These are phyloP conservation scores for Fusarium avenaceum DNA, from an alignment of 2,329 filamentous ascomycete species.

Conservation along the genomic window DNA sequence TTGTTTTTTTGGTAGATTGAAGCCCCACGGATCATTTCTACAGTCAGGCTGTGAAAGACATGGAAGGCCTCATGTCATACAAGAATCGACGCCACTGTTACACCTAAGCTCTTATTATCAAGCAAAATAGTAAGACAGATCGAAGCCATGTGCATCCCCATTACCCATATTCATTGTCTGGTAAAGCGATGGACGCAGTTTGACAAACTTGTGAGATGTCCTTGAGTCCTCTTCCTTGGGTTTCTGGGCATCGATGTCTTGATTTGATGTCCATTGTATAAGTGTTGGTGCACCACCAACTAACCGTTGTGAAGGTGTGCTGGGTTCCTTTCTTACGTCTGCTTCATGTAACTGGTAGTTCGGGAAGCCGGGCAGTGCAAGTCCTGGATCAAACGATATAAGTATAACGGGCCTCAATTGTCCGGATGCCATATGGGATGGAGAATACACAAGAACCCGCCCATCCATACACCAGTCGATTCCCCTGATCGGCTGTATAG, in stretches of 20 bases:
- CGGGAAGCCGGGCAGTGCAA: constrained; percentile 42
- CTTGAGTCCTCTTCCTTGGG: neutral
- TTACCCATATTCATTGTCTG: constrained; percentile 38
- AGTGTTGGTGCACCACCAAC: neutral
- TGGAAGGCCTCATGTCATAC: constrained; percentile 28
- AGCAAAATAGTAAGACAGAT: constrained; percentile 24
- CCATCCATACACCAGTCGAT: constrained; percentile 62
- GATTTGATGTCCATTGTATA: neutral
- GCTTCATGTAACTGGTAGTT: constrained; percentile 11
- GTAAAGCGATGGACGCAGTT: constrained; percentile 24
- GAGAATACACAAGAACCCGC: constrained; percentile 61
- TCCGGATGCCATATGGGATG: constrained; percentile 26
- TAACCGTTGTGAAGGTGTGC: neutral
- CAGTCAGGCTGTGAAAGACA: constrained; percentile 6
- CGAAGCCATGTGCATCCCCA: constrained; percentile 37
- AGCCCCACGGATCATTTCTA: neutral
- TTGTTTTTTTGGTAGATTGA: neutral
- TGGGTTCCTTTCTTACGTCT: neutral
- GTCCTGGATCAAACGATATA: constrained; percentile 51
- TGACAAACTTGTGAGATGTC: constrained; percentile 13
- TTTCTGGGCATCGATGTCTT: constrained; percentile 1
- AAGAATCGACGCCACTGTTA: constrained; percentile 9
- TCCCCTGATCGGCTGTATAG: constrained; percentile 48
- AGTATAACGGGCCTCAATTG: constrained; percentile 43
- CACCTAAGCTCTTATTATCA: neutral